Evolutionary conservation across 352 stramenopile genomes (phyloP).

Genomic region (Pilasporangium apinafurcum): DNA sequence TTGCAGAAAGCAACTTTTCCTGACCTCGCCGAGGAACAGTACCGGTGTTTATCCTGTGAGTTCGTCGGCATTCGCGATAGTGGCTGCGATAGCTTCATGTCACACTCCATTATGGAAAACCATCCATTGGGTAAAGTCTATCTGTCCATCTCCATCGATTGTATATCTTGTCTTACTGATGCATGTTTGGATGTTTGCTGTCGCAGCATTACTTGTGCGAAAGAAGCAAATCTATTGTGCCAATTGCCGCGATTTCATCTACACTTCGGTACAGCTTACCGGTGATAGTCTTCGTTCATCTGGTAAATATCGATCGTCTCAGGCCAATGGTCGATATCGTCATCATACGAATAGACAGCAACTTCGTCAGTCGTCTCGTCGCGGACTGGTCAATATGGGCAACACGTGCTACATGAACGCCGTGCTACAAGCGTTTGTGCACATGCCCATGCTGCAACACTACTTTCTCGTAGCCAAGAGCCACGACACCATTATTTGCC

Average conservation of each 20-base stretch:
- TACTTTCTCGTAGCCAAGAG: constrained; percentile 60
- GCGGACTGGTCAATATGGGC: constrained; percentile 78
- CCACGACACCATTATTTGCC: constrained; percentile 58
- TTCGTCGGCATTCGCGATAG: constrained; percentile 36
- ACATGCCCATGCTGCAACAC: constrained; percentile 67
- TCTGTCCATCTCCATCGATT: neutral
- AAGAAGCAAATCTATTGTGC: constrained; percentile 55
- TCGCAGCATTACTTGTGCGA: constrained; percentile 30
- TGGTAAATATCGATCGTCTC: neutral
- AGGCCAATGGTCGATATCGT: neutral
- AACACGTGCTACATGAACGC: constrained; percentile 86
- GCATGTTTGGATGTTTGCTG: too few species aligned
- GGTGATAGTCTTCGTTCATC: neutral
- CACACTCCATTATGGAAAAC: constrained; percentile 49
- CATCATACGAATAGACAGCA: neutral
- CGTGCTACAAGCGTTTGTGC: constrained; percentile 60
- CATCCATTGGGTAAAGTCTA: constrained; percentile 37
- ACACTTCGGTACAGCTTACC: constrained; percentile 20
- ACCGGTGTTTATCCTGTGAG: constrained; percentile 42
- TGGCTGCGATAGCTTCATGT: constrained; percentile 48
- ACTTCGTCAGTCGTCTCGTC: constrained; percentile 12
- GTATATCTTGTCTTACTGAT: neutral
- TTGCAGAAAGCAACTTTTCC: too few species aligned
- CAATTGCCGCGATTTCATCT: constrained; percentile 53
- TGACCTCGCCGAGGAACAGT: constrained; percentile 16